Percentiles rank a stretch among this genome's conserved stretches.
Conservation (phyloP, 2,329 filamentous ascomycete genomes). For the Nigrospora oryzae region DNA sequence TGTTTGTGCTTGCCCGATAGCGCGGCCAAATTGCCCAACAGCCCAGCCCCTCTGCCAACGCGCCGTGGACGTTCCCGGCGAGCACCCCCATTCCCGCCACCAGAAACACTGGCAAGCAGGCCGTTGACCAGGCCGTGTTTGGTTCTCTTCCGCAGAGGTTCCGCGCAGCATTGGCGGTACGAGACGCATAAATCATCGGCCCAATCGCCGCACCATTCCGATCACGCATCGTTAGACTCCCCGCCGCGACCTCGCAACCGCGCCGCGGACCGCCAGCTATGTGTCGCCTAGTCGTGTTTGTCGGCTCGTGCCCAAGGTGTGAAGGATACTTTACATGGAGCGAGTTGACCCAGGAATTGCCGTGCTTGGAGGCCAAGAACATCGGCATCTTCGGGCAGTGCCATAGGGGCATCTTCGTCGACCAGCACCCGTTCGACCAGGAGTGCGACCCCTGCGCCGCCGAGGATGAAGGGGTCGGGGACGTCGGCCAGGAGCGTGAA, state of each 20-base stretch:
- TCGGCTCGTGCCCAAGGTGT: slow-evolving; percentile 34
- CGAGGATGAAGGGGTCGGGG: slow-evolving; percentile 28
- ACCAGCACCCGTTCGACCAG: slow-evolving; percentile 37
- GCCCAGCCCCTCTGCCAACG: too few relatives aligned
- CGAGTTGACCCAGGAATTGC: slow-evolving; percentile 35
- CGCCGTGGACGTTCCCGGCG: too few relatives aligned
- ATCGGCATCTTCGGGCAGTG: slow-evolving; percentile 35
- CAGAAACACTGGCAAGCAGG: too few relatives aligned
- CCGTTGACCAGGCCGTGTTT: too few relatives aligned
- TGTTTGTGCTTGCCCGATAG: too few relatives aligned
- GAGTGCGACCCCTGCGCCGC: slow-evolving; percentile 35
- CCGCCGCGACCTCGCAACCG: background rate
- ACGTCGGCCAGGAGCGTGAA: slow-evolving; percentile 23
- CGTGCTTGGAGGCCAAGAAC: slow-evolving; percentile 41
- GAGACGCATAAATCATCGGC: too few relatives aligned
- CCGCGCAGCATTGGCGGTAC: too few relatives aligned
- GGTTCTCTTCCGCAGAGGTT: too few relatives aligned
- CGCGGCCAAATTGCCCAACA: too few relatives aligned
- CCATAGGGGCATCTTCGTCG: slow-evolving; percentile 26
- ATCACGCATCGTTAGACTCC: too few relatives aligned
- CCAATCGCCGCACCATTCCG: too few relatives aligned
- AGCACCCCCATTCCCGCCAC: too few relatives aligned
- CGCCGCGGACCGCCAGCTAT: slow-evolving; percentile 16
- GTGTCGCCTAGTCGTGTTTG: slow-evolving; percentile 38
- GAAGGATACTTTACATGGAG: slow-evolving; percentile 30